Evolutionary conservation across 176 grass and related monocot genomes (phyloP).

Genomic region (Chrysopogon serrulatus): DNA sequence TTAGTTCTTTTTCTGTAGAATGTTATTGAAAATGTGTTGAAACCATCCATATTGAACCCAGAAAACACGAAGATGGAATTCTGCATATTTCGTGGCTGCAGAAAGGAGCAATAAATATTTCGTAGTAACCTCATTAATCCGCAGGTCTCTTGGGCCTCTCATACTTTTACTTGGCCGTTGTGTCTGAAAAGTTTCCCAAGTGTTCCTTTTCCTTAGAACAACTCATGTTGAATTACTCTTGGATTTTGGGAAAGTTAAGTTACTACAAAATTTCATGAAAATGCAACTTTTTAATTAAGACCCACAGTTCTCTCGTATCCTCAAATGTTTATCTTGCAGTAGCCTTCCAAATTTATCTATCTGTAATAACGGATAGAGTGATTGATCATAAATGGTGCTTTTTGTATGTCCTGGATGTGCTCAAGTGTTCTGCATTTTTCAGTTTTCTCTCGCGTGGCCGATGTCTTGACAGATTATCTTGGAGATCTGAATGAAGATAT

Average conservation of each 20-base stretch:
- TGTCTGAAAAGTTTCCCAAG: not conserved
- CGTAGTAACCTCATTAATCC: not conserved
- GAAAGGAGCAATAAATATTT: not conserved
- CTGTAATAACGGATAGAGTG: not conserved
- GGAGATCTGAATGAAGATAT: constrained; percentile 84
- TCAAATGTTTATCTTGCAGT: not conserved
- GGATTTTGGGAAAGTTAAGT: not conserved
- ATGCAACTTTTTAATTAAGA: not conserved
- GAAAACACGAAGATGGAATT: not conserved
- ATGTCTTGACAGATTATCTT: constrained; percentile 84
- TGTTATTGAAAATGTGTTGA: not conserved
- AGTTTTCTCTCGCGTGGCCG: constrained; percentile 80
- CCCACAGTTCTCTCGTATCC: not conserved
- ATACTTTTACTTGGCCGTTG: not conserved
- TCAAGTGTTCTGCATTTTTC: constrained; percentile 20
- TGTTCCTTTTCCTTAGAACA: not conserved
- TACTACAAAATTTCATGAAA: not conserved
- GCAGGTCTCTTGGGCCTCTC: not conserved
- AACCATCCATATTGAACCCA: not conserved
- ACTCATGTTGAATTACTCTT: not conserved
- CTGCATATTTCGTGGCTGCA: not conserved
- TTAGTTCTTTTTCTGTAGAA: not conserved
- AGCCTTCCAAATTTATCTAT: not conserved
- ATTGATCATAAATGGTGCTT: not conserved
- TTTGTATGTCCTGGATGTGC: not conserved